Evolutionary conservation across 2,329 filamentous ascomycete species (phyloP).

Genomic region (Calonectria pseudoreteaudii): DNA sequence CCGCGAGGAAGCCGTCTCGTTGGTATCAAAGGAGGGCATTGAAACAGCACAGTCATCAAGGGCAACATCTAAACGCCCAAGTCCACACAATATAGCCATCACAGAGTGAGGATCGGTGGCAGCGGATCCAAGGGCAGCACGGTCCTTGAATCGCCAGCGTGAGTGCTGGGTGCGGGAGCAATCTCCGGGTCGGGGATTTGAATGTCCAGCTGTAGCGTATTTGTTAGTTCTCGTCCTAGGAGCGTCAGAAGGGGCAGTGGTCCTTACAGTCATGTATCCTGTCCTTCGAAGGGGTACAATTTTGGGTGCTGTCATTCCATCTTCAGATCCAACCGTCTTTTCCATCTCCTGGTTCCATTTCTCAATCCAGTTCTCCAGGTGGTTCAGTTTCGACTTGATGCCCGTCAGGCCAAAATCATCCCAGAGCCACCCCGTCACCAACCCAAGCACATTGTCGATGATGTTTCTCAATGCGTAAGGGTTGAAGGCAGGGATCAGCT

Average conservation of each 20-base stretch:
- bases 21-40: constrained; percentile 38
- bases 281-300: constrained; percentile 84
- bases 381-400: constrained; percentile 77
- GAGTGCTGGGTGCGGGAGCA: constrained; percentile 61
- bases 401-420: constrained; percentile 86
- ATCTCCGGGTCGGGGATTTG: constrained; percentile 85
- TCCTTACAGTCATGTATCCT: constrained; percentile 84
- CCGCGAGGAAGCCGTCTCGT: constrained; percentile 41
- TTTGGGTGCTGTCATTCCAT: constrained; percentile 68
- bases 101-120: constrained; percentile 37
- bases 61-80: constrained; percentile 18
- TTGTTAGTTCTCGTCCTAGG: constrained; percentile 21
- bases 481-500: constrained; percentile 81
- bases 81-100: constrained; percentile 22
- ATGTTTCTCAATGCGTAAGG: constrained; percentile 83
- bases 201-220: constrained; percentile 73
- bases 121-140: constrained; percentile 49
- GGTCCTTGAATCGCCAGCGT: constrained; percentile 52
- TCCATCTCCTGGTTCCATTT: constrained; percentile 85
- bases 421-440: constrained; percentile 93
- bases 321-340: constrained; percentile 63
- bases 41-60: constrained; percentile 32
- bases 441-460: constrained; percentile 81
- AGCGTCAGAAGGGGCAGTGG: background rate
- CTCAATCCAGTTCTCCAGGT: constrained; percentile 84